Conservation (phyloP, 495 filamentous ascomycete species). For the Platismatia glauca region DNA sequence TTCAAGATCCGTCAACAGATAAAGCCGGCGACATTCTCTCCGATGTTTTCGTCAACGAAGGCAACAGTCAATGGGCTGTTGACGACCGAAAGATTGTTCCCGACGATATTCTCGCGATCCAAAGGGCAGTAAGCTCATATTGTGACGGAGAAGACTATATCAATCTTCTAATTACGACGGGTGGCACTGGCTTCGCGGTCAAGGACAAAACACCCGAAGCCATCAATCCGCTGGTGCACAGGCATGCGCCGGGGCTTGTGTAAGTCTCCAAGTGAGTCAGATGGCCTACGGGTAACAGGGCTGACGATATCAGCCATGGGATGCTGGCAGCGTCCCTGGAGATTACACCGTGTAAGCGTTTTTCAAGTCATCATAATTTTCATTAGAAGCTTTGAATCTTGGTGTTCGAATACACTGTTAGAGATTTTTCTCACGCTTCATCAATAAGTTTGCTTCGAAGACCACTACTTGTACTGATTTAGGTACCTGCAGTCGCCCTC, state of each 20-base stretch:
- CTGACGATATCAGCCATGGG: conserved; percentile 56
- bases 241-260: conserved; percentile 81
- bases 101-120: conserved; percentile 67
- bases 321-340: conserved; percentile 82
- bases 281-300: conserved; percentile 12
- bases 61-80: conserved; percentile 58
- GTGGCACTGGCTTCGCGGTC: conserved; percentile 90
- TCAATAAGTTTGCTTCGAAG: not conserved
- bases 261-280: conserved; percentile 34
- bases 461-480: conserved; percentile 15
- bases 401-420: not conserved
- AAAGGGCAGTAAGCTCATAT: conserved; percentile 59
- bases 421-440: not conserved
- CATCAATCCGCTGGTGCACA: conserved; percentile 70
- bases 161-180: conserved; percentile 80
- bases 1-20: conserved; percentile 71
- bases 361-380: conserved; percentile 10
- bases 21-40: conserved; percentile 53
- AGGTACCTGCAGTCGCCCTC: conserved; percentile 62
- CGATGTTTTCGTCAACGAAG: conserved; percentile 56
- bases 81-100: conserved; percentile 65
- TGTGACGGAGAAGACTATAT: conserved; percentile 45
- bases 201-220: conserved; percentile 88
- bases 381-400: too few species aligned
- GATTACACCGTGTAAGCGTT: conserved; percentile 75